A percentile compares a stretch with the other conserved stretches of the same genome.
These are phyloP conservation scores for Arthrinium phaeospermum DNA, from an alignment of 2,329 filamentous ascomycete species.

Conservation along the genomic window DNA sequence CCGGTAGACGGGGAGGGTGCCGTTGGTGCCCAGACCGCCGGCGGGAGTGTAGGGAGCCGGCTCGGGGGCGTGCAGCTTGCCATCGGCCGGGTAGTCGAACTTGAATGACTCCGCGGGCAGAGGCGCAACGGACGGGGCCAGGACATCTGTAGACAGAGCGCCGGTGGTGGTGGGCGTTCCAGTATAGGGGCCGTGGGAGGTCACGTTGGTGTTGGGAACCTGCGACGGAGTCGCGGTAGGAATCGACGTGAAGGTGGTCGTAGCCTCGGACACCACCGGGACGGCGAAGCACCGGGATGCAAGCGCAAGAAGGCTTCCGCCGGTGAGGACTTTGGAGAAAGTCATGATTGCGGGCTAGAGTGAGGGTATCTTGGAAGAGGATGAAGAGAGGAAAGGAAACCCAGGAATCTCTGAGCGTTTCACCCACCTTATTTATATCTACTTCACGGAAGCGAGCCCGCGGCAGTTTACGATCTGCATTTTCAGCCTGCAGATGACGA, in stretches of 20 bases:
- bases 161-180: constrained; percentile 73
- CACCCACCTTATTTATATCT: constrained; percentile 17
- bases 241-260: constrained; percentile 40
- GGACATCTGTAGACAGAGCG: constrained; percentile 63
- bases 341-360: constrained; percentile 65
- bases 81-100: constrained; percentile 74
- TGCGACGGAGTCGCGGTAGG: constrained; percentile 29
- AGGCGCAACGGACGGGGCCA: constrained; percentile 63
- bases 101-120: constrained; percentile 65
- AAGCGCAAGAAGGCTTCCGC: constrained; percentile 28
- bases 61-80: constrained; percentile 68
- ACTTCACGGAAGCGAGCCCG: not conserved
- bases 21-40: constrained; percentile 79
- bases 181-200: constrained; percentile 71
- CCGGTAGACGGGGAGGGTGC: constrained; percentile 76
- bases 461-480: not conserved
- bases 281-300: constrained; percentile 34
- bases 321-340: constrained; percentile 20
- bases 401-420: not conserved
- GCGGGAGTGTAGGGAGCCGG: constrained; percentile 75
- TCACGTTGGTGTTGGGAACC: constrained; percentile 58
- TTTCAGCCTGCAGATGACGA: not conserved
- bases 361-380: constrained; percentile 74
- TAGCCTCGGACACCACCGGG: constrained; percentile 42
- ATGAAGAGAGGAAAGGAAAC: not conserved